Evolutionary conservation across 2,329 filamentous ascomycete species (phyloP), one percentile per base, ranked within the genome.

Genomic region (Cladosporium sp.): DNA sequence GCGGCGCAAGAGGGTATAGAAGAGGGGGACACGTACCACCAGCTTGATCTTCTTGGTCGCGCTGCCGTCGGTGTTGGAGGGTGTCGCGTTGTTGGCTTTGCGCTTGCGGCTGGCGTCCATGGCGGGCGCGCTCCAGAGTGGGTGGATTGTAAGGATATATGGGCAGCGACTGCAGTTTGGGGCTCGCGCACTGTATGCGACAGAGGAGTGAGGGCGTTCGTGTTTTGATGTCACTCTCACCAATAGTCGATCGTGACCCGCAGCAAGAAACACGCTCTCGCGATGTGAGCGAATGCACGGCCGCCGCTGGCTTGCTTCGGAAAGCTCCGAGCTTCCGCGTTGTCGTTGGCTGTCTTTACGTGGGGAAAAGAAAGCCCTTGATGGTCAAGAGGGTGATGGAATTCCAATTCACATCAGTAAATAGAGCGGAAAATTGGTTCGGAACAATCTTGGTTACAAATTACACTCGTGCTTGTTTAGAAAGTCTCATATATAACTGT

Each of bases 31-130:
- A 66, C 65, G 52, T 62, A 66, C 65, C 26, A 66, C 36, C 58
- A 66, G 59, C 44, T 60, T 59, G 65, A 66, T 66, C 59, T 58
- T 66, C 65, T 66, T 66, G 68, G 83, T 78, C 73, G 83, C 82
- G 75, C 84, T 84, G 71, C 81, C 80, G 69, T 84, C 84, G 71
- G 77, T 64, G 30, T 69, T 61, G 30, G 68, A 75, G 64, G 86
- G 84, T 64, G 83, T 80, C 71, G 79, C 80, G 70, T 79, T 80
- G 68, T 78, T 75, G 52, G 81, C 81, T 78, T 87, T 87, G 77
- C 86, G 84, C 81, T 88, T 89, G 70, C 80, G 75, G 69, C 26
- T 57, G 26, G 61, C 34, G 36, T 64, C 61, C 61, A 64, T 64
- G 51, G 51, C 52, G 34, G 60, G 61, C 61, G 61, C 52, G 30